Evolutionary conservation across 805 yeast species (phyloP).

Genomic region (Saturnispora silvae): DNA sequence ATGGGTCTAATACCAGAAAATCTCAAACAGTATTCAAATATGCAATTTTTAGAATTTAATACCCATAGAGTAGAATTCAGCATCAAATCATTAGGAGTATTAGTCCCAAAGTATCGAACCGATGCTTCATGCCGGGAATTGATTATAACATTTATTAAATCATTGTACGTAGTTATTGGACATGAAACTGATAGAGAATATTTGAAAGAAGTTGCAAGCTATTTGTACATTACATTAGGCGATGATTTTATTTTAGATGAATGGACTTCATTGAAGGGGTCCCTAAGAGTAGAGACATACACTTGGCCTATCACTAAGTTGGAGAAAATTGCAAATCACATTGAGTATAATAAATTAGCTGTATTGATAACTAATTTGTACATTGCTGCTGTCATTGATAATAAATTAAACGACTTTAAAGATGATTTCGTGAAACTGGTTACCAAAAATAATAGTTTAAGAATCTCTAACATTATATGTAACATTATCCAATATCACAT

Average conservation of each 20-base stretch:
- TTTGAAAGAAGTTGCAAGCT: slow-evolving; percentile 15
- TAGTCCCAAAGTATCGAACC: slow-evolving; percentile 1
- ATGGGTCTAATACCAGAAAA: slow-evolving; percentile 8
- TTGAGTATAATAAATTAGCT: slow-evolving; percentile 10
- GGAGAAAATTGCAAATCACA: slow-evolving; percentile 16
- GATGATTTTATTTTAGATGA: slow-evolving; percentile 15
- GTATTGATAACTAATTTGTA: slow-evolving; percentile 3
- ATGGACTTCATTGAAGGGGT: slow-evolving; percentile 12
- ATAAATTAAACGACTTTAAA: background rate
- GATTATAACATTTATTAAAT: slow-evolving; percentile 1
- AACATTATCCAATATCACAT: slow-evolving; percentile 15
- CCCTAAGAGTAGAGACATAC: slow-evolving; percentile 9
- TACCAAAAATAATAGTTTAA: background rate
- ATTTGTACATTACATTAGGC: slow-evolving; percentile 19
- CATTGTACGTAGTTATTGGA: slow-evolving; percentile 2
- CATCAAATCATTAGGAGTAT: slow-evolving; percentile 5
- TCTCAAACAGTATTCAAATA: background rate
- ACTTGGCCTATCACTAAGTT: slow-evolving; percentile 16
- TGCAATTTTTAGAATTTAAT: slow-evolving; percentile 3
- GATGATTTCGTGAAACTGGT: slow-evolving; percentile 1
- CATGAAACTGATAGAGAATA: slow-evolving; percentile 11
- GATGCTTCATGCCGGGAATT: background rate
- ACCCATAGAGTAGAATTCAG: slow-evolving; percentile 2
- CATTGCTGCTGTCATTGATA: slow-evolving; percentile 1
- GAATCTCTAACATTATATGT: slow-evolving; percentile 7